Percentiles rank a stretch among this genome's conserved stretches.
These are phyloP conservation scores for Histomonas meleagridis DNA, from an alignment of 208 protist genomes.

Conservation along the genomic window DNA sequence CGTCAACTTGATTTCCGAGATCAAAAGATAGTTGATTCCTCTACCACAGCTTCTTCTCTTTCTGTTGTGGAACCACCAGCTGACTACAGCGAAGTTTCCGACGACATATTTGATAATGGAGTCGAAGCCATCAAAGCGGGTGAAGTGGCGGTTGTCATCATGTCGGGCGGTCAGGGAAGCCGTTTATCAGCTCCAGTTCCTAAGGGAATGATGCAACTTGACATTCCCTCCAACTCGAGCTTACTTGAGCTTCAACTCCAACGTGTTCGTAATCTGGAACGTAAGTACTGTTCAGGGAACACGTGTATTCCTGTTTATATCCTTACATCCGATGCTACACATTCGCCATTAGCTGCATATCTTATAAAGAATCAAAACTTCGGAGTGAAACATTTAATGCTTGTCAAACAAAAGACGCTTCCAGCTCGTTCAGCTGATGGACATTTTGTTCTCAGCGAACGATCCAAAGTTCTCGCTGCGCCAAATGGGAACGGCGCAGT, in stretches of 20 bases:
- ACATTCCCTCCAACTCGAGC: not conserved
- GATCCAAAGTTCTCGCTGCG: not conserved
- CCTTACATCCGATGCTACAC: not conserved
- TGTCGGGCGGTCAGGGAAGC: not conserved
- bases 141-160: not conserved
- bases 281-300: not conserved
- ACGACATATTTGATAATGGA: not conserved
- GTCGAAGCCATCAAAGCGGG: not conserved
- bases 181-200: not conserved
- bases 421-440: not conserved
- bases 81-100: not conserved
- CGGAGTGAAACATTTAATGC: not conserved
- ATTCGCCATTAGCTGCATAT: not conserved
- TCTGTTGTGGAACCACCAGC: not conserved
- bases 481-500: constrained; percentile 13
- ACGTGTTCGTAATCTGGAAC: not conserved
- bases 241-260: not conserved
- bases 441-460: not conserved
- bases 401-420: not conserved
- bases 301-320: not conserved
- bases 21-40: not conserved
- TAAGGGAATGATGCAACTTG: not conserved
- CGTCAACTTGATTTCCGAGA: constrained; percentile 1
- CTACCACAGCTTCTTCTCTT: not conserved
- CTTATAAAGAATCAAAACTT: not conserved